A percentile compares a stretch with the other conserved stretches of the same genome.
These are phyloP conservation scores for Gautieria morchelliformis DNA, from an alignment of 768 basidiomycete genomes.

Conservation along the genomic window DNA sequence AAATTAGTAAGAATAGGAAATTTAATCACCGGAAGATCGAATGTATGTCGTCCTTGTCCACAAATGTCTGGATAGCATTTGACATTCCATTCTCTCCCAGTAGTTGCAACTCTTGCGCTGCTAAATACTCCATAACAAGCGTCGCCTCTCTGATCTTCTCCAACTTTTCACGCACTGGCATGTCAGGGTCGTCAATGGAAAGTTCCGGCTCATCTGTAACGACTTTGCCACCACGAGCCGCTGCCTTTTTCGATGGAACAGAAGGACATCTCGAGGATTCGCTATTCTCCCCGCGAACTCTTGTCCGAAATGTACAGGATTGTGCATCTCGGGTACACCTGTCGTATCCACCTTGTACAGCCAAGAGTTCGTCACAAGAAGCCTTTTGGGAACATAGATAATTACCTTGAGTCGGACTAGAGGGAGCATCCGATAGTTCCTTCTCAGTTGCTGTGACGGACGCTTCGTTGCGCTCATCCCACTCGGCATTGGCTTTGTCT, in stretches of 20 bases:
- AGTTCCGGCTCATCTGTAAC: slow-evolving; percentile 68
- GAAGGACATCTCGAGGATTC: slow-evolving; percentile 88
- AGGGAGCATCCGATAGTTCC: slow-evolving; percentile 67
- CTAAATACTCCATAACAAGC: slow-evolving; percentile 84
- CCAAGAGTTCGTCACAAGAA: background rate
- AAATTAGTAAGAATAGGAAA: too few species aligned
- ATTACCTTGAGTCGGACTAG: slow-evolving; percentile 77
- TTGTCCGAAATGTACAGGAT: slow-evolving; percentile 94
- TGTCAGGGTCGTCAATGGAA: slow-evolving; percentile 66
- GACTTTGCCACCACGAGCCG: slow-evolving; percentile 45
- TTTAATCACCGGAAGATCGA: slow-evolving; percentile 82
- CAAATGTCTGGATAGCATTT: slow-evolving; percentile 89
- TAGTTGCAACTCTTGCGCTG: slow-evolving; percentile 87
- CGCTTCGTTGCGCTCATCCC: slow-evolving; percentile 63
- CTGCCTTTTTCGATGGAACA: slow-evolving; percentile 74
- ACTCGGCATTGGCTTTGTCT: slow-evolving; percentile 62
- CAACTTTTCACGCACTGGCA: slow-evolving; percentile 62
- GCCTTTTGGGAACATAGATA: background rate
- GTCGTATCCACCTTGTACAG: slow-evolving; percentile 73
- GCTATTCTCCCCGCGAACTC: slow-evolving; percentile 87
- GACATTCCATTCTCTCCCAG: slow-evolving; percentile 86
- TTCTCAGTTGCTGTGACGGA: slow-evolving; percentile 56
- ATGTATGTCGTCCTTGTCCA: slow-evolving; percentile 95
- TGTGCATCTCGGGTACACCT: slow-evolving; percentile 82
- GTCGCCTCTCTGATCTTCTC: slow-evolving; percentile 77